Evolutionary conservation across 768 basidiomycete species (phyloP), one percentile per base, ranked within the genome.

Genomic region (Epithele typhae): DNA sequence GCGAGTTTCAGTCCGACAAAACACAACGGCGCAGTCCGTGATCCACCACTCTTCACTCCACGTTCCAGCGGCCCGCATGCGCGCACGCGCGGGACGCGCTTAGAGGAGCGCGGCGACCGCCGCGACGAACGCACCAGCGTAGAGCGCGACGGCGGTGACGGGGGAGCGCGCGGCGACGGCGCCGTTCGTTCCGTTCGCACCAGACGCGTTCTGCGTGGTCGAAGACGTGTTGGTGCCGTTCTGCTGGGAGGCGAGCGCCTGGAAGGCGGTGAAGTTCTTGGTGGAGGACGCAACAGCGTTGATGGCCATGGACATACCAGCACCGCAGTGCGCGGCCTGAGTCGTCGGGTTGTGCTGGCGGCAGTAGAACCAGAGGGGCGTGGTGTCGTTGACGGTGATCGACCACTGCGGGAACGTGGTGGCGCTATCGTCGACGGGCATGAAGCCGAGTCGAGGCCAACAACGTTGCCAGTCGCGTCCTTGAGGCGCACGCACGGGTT

Each of bases 381-480:
- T 56, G 24, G 80, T 82, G 61, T 77, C 75, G 50, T 73, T 77
- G 51, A 85, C 75, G 32, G 74, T 79, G 57, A 75, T 64, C 57
- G 68, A 79, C 68, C 68, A 81, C 17, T 74, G 76, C 9, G 78
- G 79, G 73, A 77, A 77, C 12, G 61, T 52, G 34, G 75, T 76
- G 3, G 64, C 63, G 53, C 62, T 62, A 42, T 59, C 72, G 25
- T 63, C 62, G 25, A 82, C 78, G 43, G 68, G 62, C 55, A 65
- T 62, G 63, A 83, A 81, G 49, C 75, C 74, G 78, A 76, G 64
- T 81, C 73, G 61, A 82, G 76, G 24, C 74, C 78, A 50, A 64
- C 64, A 15, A 57, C 60, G 35, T 66, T 69, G 49, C 66, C 67
- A 22, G 50, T 49, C 22, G 54, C 37, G 24, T 56, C 64, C 46